phyloP scores from a whole-genome alignment of 2,329 filamentous ascomycete genomes.

The Apiospora kogelbergensis region DNA sequence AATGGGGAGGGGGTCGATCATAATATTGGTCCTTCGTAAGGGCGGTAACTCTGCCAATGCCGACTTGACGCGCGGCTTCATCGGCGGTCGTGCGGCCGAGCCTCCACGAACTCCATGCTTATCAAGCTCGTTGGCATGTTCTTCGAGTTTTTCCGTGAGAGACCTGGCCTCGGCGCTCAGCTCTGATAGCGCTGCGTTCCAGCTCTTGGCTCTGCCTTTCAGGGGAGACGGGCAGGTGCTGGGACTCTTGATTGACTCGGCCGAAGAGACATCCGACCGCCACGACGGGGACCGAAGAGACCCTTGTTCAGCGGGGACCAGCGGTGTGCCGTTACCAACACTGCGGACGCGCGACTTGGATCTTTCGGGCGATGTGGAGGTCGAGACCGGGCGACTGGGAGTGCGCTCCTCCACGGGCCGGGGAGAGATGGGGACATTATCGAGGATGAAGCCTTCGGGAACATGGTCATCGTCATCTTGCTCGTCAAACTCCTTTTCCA shows the following conservation, averaged over 20 bases:
- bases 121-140: slow-evolving; percentile 66
- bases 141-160: slow-evolving; percentile 78
- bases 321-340: slow-evolving; percentile 64
- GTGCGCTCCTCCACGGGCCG: slow-evolving; percentile 57
- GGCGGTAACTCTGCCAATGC: slow-evolving; percentile 70
- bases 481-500: slow-evolving; percentile 75
- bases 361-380: slow-evolving; percentile 54
- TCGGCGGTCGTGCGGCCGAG: slow-evolving; percentile 27
- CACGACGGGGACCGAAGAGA: slow-evolving; percentile 58
- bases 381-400: slow-evolving; percentile 52
- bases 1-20: slow-evolving; percentile 81
- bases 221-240: slow-evolving; percentile 40
- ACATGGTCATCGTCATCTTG: slow-evolving; percentile 73
- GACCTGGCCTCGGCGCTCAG: slow-evolving; percentile 72
- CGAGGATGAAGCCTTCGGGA: slow-evolving; percentile 74
- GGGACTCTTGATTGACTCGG: slow-evolving; percentile 31
- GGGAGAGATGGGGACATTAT: slow-evolving; percentile 83
- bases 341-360: slow-evolving; percentile 52
- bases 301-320: slow-evolving; percentile 58
- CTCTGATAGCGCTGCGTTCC: slow-evolving; percentile 68
- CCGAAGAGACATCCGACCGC: slow-evolving; percentile 44
- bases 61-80: slow-evolving; percentile 59
- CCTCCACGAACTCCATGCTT: slow-evolving; percentile 35
- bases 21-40: slow-evolving; percentile 71
- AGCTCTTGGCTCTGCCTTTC: slow-evolving; percentile 67